These are phyloP conservation scores for Cladosporium cucumerinum DNA, from an alignment of 2,329 filamentous ascomycete species.

Conservation along the genomic window DNA sequence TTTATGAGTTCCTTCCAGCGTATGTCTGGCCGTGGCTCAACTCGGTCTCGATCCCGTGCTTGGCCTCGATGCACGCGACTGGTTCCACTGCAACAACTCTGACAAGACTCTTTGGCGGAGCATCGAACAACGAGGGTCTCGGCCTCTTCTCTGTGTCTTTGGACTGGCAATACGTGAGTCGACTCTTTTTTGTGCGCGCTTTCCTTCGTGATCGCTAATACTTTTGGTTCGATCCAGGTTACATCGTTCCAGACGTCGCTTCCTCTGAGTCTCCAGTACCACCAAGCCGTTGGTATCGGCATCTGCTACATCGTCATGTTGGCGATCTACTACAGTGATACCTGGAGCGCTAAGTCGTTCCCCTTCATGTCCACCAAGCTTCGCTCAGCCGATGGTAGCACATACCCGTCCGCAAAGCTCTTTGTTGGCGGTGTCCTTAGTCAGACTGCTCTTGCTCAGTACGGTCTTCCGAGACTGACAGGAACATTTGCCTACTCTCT, in stretches of 20 bases:
- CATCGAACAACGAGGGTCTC: slow-evolving; percentile 52
- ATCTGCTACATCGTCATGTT: slow-evolving; percentile 52
- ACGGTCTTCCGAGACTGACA: slow-evolving; percentile 46
- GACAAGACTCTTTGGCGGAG: slow-evolving; percentile 52
- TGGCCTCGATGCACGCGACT: slow-evolving; percentile 52
- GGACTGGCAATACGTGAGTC: slow-evolving; percentile 49
- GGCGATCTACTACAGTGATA: slow-evolving; percentile 51
- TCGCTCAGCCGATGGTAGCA: slow-evolving; percentile 37
- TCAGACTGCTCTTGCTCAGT: slow-evolving; percentile 39
- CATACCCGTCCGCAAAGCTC: background rate
- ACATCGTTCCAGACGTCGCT: slow-evolving; percentile 53
- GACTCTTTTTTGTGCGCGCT: background rate
- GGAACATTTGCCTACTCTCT: slow-evolving; percentile 34
- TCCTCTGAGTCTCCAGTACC: slow-evolving; percentile 46
- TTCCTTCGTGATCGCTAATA: background rate
- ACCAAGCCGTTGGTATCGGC: slow-evolving; percentile 46
- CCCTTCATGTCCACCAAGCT: slow-evolving; percentile 57
- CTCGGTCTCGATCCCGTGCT: slow-evolving; percentile 53
- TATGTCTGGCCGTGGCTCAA: slow-evolving; percentile 57
- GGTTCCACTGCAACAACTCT: slow-evolving; percentile 45
- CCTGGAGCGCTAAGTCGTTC: slow-evolving; percentile 45
- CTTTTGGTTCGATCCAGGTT: slow-evolving; percentile 35
- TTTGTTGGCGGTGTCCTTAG: slow-evolving; percentile 40
- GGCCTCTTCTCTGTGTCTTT: slow-evolving; percentile 50
- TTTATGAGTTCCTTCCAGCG: slow-evolving; percentile 54